Evolutionary conservation across 257 asterid species (phyloP).

Genomic region (Nicotiana knightiana): DNA sequence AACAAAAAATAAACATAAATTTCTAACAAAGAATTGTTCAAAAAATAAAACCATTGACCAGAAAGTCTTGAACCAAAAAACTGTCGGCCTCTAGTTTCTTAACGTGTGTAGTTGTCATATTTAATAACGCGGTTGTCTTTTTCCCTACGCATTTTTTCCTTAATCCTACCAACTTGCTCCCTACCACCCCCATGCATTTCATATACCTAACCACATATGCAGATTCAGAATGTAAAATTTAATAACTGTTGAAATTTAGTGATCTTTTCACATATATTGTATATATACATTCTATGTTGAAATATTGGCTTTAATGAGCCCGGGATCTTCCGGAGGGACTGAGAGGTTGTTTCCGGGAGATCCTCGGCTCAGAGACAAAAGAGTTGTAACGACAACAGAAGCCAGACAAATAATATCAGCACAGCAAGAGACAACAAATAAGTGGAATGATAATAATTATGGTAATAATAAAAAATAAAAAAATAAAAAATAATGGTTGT

Average conservation of each 20-base stretch:
- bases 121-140: slow-evolving; percentile 20
- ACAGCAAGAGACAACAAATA: no score
- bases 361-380: no score
- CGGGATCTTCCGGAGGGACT: rapidly evolving
- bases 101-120: slow-evolving; percentile 6
- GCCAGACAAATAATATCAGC: no score
- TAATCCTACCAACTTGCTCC: slow-evolving; percentile 17
- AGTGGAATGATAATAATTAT: no score
- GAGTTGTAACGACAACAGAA: no score
- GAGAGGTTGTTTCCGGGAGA: no score
- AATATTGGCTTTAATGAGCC: no score
- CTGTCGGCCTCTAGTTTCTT: background rate
- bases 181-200: background rate
- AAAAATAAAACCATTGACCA: background rate
- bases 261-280: no score
- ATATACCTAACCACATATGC: background rate
- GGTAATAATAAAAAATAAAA: no score
- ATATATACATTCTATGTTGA: no score
- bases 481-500: no score
- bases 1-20: background rate
- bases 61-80: background rate
- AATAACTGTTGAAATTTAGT: background rate
- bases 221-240: no score
- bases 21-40: background rate
- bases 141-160: slow-evolving; percentile 19